phyloP scores from a whole-genome alignment of 2,329 filamentous ascomycete genomes.

The Colletotrichum karsti region DNA sequence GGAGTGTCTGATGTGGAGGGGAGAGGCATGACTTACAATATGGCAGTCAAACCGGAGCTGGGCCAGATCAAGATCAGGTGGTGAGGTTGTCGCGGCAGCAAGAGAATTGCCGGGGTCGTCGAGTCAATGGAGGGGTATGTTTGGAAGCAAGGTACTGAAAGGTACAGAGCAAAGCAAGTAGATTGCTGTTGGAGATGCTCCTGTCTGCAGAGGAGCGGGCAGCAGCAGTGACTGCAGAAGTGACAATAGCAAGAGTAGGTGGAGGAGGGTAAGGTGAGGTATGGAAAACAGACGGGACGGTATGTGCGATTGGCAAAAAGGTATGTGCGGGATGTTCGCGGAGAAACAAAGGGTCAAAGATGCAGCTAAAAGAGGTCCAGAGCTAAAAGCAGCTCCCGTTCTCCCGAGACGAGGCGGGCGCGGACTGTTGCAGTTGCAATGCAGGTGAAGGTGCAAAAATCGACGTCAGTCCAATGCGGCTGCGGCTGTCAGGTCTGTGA shows the following conservation, averaged over 20 bases:
- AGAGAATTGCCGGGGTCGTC: not conserved
- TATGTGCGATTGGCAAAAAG: not conserved
- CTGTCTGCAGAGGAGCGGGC: not conserved
- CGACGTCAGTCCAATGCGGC: slow-evolving; percentile 1
- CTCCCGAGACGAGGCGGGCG: not conserved
- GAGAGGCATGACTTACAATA: slow-evolving; percentile 13
- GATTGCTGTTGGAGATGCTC: not conserved
- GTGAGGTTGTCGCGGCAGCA: slow-evolving; percentile 19
- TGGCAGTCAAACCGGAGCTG: not conserved
- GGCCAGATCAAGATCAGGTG: not conserved
- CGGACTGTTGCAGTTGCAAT: not conserved
- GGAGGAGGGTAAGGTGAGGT: not conserved
- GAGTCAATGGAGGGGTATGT: not conserved
- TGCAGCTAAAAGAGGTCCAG: not conserved
- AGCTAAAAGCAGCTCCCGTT: slow-evolving; percentile 8
- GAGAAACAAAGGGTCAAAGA: slow-evolving; percentile 16
- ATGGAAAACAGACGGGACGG: not conserved
- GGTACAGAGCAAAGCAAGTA: not conserved
- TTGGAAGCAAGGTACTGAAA: not conserved
- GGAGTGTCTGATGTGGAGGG: not conserved
- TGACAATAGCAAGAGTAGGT: not conserved
- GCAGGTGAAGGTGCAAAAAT: not conserved
- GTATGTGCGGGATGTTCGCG: slow-evolving; percentile 20
- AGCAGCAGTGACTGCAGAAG: not conserved
- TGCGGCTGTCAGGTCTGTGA: not conserved